Conservation (phyloP, 148 eudicot species). For the Cornus kousa region DNA sequence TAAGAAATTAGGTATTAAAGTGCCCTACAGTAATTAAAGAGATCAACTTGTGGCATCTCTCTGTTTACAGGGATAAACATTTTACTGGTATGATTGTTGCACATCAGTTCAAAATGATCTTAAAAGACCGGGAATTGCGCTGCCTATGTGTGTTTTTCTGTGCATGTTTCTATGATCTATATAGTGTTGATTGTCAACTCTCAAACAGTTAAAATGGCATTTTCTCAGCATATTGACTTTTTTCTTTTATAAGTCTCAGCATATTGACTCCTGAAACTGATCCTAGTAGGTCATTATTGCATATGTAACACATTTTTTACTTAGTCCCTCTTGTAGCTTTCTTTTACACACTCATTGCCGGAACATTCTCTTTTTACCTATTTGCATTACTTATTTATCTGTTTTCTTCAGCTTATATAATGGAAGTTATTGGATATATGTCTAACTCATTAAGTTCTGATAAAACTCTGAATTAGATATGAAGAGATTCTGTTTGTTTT, state of each 20-base stretch:
- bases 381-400: neutral
- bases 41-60: neutral
- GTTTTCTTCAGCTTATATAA: neutral
- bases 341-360: neutral
- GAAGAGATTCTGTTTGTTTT: neutral
- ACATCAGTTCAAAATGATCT: neutral
- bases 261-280: neutral
- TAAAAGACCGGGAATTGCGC: neutral
- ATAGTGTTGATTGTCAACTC: neutral
- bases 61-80: neutral
- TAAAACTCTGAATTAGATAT: neutral
- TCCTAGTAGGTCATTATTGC: neutral
- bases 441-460: neutral
- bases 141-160: neutral
- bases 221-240: neutral
- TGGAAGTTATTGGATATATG: neutral
- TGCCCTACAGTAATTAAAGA: neutral
- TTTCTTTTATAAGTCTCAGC: too few relatives aligned
- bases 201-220: neutral
- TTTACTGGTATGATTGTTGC: neutral
- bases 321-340: neutral
- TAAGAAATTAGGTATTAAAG: neutral
- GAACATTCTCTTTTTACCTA: neutral
- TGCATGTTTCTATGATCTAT: neutral
- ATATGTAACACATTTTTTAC: neutral